Percentiles rank a stretch among this genome's conserved stretches.
phyloP scores from a whole-genome alignment of 2,329 filamentous ascomycete species.

The Monilinia laxa region DNA sequence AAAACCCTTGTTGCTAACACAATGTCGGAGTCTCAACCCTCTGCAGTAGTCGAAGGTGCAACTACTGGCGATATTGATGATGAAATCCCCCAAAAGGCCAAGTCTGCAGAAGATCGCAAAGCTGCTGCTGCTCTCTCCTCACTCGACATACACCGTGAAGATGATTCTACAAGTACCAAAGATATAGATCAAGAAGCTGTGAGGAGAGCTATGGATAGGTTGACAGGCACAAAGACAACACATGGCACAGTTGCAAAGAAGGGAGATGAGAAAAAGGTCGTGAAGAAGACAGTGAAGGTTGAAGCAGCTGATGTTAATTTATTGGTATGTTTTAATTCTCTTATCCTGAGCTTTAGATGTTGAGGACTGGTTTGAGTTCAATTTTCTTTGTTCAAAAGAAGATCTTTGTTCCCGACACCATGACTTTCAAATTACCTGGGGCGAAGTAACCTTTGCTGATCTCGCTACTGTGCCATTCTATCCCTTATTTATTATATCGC shows the following conservation, averaged over 20 bases:
- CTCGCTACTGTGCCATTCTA: neutral
- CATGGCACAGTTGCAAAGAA: slow-evolving; percentile 42
- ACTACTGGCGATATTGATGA: slow-evolving; percentile 59
- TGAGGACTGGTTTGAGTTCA: slow-evolving; percentile 4
- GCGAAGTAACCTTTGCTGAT: neutral
- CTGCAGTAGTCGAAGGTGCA: slow-evolving; percentile 58
- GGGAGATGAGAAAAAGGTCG: slow-evolving; percentile 52
- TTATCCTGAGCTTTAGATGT: neutral
- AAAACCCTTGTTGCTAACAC: slow-evolving; percentile 18
- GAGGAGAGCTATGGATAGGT: slow-evolving; percentile 67
- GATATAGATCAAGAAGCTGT: slow-evolving; percentile 68
- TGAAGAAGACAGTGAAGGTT: slow-evolving; percentile 66
- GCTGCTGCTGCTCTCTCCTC: slow-evolving; percentile 70
- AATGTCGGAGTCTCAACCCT: slow-evolving; percentile 65
- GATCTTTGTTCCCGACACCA: slow-evolving; percentile 6
- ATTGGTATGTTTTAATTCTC: slow-evolving; percentile 53
- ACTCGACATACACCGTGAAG: slow-evolving; percentile 56
- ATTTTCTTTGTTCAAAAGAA: slow-evolving; percentile 4
- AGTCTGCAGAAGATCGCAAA: slow-evolving; percentile 74
- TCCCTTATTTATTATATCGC: neutral
- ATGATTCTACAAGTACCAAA: slow-evolving; percentile 47
- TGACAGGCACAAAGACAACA: slow-evolving; percentile 45
- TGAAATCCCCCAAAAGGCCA: slow-evolving; percentile 52
- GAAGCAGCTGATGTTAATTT: slow-evolving; percentile 69
- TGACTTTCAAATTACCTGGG: neutral